Evolutionary conservation across 805 yeast genomes (phyloP), one percentile per base, ranked within the genome.

Genomic region (Sporopachydermia quercuum): DNA sequence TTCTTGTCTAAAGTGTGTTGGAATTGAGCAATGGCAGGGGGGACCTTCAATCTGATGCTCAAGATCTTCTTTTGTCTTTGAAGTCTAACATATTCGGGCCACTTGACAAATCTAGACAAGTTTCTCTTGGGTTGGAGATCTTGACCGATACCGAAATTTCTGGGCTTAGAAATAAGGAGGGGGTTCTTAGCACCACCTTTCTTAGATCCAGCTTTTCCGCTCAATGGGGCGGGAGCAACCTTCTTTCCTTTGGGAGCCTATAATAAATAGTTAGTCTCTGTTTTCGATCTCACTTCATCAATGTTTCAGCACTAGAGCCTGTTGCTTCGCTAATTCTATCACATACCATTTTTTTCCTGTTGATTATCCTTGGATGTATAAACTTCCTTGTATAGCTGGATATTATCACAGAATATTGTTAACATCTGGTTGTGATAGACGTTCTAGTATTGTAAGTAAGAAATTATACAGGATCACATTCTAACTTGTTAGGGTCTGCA

Each of bases 11-110:
- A 76, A 60, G 86, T 79, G 71, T 81, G 71, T 62, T 85, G 86
- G 79, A 89, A 89, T 74, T 89, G 98, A 52, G 97, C 77, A 63
- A 89, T 78, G 52, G 97, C 81, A 62, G 98, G 98, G 55, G 98
- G 98, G 63, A 89, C 98, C 81, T 91, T 89, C 64, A 89, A 77
- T 80, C 98, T 87, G 68, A 87, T 66, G 58, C 78, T 71, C 66
- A 89, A 76, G 66, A 89, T 81, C 78, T 89, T 89, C 81, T 80
- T 91, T 73, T 91, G 97, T 78, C 98, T 87, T 76, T 89, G 98
- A 56, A 91, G 74, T 73, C 94, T 84, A 55, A 89, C 93, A 66
- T 89, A 86, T 70, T 81, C 91, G 63, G 98, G 98, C 98, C 98
- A 91, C 71, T 82, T 91, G 63, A 89, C 97, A 66, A 83, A 87